Evolutionary conservation across 2,329 filamentous ascomycete species (phyloP).

Genomic region (Colletotrichum scovillei): DNA sequence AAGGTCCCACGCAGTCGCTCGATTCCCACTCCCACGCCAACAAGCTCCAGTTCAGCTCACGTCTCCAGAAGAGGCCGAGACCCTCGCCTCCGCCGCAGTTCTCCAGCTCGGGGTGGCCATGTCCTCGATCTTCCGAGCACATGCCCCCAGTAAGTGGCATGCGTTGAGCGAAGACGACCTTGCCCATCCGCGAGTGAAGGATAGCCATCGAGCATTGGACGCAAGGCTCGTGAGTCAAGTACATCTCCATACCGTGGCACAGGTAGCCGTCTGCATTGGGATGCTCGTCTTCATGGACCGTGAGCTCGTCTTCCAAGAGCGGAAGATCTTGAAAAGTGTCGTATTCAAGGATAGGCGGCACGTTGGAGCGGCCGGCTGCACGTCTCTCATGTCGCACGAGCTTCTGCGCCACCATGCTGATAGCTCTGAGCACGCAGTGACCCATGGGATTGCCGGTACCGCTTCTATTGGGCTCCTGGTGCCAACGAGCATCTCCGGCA

Average conservation of each 20-base stretch:
- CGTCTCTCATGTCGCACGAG: constrained; percentile 67
- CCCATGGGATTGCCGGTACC: constrained; percentile 79
- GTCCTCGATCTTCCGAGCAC: constrained; percentile 77
- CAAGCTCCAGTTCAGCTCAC: constrained; percentile 88
- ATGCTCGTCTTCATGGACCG: constrained; percentile 73
- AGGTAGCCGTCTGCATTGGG: constrained; percentile 85
- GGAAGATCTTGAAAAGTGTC: constrained; percentile 77
- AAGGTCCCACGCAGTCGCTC: constrained; percentile 48
- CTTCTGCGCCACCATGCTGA: constrained; percentile 83
- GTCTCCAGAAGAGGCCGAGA: constrained; percentile 77
- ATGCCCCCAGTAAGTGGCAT: constrained; percentile 87
- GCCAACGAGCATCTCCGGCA: constrained; percentile 81
- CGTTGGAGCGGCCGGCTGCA: constrained; percentile 47
- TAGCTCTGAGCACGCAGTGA: constrained; percentile 81
- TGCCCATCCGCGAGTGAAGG: constrained; percentile 90
- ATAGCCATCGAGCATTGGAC: constrained; percentile 98
- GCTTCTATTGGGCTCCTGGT: constrained; percentile 59
- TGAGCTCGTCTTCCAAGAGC: constrained; percentile 73
- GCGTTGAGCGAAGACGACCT: constrained; percentile 81
- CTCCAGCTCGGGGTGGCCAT: constrained; percentile 52
- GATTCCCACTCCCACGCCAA: constrained; percentile 82
- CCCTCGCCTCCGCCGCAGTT: constrained; percentile 64
- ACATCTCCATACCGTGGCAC: constrained; percentile 92
- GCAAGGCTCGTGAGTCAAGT: constrained; percentile 95
- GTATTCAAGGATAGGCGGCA: constrained; percentile 59